Conservation (phyloP, 192 early-diverging fungal species). For the Backusella westeae region DNA sequence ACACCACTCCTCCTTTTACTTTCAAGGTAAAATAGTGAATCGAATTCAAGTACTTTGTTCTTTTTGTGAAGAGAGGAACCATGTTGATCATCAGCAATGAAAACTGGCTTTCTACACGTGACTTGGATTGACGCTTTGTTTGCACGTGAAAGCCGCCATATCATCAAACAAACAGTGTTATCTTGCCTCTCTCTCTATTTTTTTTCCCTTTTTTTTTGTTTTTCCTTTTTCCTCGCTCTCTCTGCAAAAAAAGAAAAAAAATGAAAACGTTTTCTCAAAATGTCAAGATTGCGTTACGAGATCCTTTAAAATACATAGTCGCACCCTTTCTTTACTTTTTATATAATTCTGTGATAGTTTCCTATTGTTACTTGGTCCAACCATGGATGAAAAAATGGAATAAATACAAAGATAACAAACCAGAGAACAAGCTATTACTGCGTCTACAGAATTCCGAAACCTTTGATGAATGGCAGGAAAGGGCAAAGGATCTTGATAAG, state of each 20-base stretch:
- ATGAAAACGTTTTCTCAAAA: not conserved
- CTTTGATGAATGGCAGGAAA: conserved; percentile 51
- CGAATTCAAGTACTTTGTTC: not conserved
- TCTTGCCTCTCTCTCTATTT: not conserved
- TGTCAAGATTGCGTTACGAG: conserved; percentile 7
- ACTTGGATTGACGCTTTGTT: not conserved
- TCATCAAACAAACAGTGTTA: not conserved
- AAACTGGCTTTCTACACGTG: too few species aligned
- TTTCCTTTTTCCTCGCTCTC: not conserved
- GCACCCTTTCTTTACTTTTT: conserved; percentile 12
- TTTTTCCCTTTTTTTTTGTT: not conserved
- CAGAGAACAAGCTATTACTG: conserved; percentile 44
- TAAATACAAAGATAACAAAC: conserved; percentile 24
- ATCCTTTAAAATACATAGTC: conserved; percentile 17
- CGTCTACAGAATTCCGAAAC: conserved; percentile 43
- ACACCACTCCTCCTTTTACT: not conserved
- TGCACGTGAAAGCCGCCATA: conserved; percentile 3
- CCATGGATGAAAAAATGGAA: conserved; percentile 26
- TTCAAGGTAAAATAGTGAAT: not conserved
- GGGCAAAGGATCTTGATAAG: conserved; percentile 51
- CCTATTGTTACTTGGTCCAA: conserved; percentile 13
- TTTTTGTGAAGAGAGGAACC: not conserved
- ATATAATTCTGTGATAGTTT: not conserved
- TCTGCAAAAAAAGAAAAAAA: not conserved
- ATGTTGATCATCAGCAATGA: too few species aligned